Base-by-base conservation (phyloP, 768 basidiomycete genomes). In the Termitomyces sp. region DNA sequence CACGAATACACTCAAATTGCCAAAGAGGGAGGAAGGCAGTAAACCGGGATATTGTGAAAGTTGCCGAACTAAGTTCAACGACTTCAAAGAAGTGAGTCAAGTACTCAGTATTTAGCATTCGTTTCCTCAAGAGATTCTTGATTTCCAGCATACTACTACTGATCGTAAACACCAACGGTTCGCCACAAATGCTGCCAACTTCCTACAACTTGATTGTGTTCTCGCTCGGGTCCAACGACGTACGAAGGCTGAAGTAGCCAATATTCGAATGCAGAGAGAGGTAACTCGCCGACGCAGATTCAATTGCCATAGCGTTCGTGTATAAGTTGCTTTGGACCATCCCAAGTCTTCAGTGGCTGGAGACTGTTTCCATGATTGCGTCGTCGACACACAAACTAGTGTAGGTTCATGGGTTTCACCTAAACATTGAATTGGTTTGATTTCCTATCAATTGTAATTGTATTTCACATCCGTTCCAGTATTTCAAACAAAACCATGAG, bases 1-100 rank as follows among this genome's bases (percentile, higher is more conserved):
- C 66, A 92, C 90, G 56, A 91, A 91, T 69, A 91, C 88, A 1
- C 74, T 93, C 51, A 81, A 82, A 68, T 77, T 91, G 59, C 86
- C 90, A 8, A 87, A 85, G 69, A 86, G 92, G 43, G 91, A 94
- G 60, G 94, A 96, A 76, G 87, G 86, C 17, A 86, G 83, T 64
- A 98, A 97, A 68, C 90, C 96, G 5, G 97, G 97, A 5, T 98
- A 98, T 74, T 99, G 97, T 73, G 97, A 99, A 74, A 96, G 94
- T 71, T 99, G 97, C 73, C 84, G 96, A 43, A 69, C 81, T 59
- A 94, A 94, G 73, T 99, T 96, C 69, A 87, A 89, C 0, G 89
- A 96, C 73, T 96, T 98, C 68, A 83, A 84, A 63, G 74, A 78
- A 66, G 96, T 97, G 67, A 69, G 87, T 79, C 31, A 32, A 61